phyloP scores from a whole-genome alignment of 1,284 basidiomycete species.

The Athelia psychrophila region DNA sequence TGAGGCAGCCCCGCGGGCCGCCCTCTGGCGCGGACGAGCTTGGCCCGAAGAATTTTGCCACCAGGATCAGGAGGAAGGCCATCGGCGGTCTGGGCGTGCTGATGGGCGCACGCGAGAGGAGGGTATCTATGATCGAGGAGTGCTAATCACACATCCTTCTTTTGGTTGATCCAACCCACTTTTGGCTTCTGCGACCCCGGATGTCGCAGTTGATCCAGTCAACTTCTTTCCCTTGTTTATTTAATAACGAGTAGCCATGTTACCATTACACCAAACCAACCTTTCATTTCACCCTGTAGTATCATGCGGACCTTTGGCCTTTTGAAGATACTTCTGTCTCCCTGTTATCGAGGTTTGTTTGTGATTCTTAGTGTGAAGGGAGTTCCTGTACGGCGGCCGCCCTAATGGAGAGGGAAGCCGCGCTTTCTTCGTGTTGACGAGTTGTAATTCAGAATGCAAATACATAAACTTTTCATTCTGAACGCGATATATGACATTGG shows the following conservation, averaged over 20 bases:
- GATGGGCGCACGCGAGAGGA: constrained; percentile 71
- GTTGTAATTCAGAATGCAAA: constrained; percentile 12
- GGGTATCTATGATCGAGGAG: constrained; percentile 50
- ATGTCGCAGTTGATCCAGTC: background rate
- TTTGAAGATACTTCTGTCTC: too few species aligned
- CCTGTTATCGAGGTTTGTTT: too few species aligned
- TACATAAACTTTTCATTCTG: background rate
- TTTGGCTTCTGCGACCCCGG: background rate
- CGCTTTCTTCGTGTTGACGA: constrained; percentile 9
- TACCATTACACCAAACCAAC: constrained; percentile 1
- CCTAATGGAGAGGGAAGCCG: background rate
- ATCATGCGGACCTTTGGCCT: constrained; percentile 1
- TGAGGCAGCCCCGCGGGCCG: constrained; percentile 83
- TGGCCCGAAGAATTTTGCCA: constrained; percentile 87
- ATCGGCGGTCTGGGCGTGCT: constrained; percentile 74
- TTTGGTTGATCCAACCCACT: background rate
- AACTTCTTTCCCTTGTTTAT: background rate
- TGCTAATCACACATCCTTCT: constrained; percentile 39
- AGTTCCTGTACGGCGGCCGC: constrained; percentile 2
- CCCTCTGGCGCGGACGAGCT: constrained; percentile 85
- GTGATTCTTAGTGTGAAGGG: too few species aligned
- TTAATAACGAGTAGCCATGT: background rate
- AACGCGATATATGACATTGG: background rate
- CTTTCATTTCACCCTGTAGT: constrained; percentile 1
- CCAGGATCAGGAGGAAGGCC: constrained; percentile 74